Base-by-base conservation (phyloP, 345 rosid genomes). In the Ceriops tagal region DNA sequence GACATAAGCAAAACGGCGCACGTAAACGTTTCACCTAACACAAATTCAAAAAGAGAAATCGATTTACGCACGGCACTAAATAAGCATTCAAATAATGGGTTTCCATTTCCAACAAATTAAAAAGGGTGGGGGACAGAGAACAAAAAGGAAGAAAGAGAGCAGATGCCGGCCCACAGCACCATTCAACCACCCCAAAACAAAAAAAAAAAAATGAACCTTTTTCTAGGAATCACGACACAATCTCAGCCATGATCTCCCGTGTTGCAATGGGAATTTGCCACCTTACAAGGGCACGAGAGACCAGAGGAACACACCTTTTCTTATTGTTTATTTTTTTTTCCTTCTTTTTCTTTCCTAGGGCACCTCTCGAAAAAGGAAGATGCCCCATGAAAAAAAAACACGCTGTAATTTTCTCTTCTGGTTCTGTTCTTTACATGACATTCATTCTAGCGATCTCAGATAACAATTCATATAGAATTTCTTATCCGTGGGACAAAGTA, bases 191-290 rank as follows among this genome's bases (percentile, higher is more conserved):
- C 1, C 30, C 1, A 1, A 28, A 1, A 28, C 2, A 28, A 1
- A 8, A 1, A 34, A 34, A 37, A 43, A 43, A 66, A 51, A 52
- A 64, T 1, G 18, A 22, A 22, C 31, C 61, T 37, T 62, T 64
- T 62, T 62, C 8, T 56, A 53, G 64, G 57, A 60, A 68, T 62
- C 65, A 65, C 32, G 80, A 80, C 73, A 67, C 69, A 56, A 69
- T 67, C 65, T 74, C 62, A 22, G 68, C 81, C 80, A 72, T 79
- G 65, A 75, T 73, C 76, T 70, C 28, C 7, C n/a, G 34, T 39
- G 28, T 26, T 70, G 65, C 18, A 81, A 75, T 83, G 68, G 59
- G 70, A 56, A 32, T 32, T 69, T 46, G 82, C 75, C 89, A 81
- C 83, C 75, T 43, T 76, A 61, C 4, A 74, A 69, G 72, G 61